A percentile compares a stretch with the other conserved stretches of the same genome.
Conservation (phyloP, 108 stramenopile species). For the Nannochloropsis oceanica region DNA sequence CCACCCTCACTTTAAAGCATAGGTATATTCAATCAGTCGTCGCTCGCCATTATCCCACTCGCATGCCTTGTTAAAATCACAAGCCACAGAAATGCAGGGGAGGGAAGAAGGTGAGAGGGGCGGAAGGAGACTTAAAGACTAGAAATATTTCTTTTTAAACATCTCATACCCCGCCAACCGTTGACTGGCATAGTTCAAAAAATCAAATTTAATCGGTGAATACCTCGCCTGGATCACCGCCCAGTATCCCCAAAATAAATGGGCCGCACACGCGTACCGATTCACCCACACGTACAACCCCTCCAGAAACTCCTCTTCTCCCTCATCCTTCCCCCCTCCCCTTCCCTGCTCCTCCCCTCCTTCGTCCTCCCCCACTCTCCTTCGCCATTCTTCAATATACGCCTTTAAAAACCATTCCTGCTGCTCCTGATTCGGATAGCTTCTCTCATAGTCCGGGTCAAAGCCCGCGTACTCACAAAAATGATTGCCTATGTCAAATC, state of each 20-base stretch:
- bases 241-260: conserved; percentile 38
- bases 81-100: too few relatives aligned
- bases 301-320: neutral
- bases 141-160: neutral
- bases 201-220: conserved; percentile 40
- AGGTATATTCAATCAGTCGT: too few relatives aligned
- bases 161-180: conserved; percentile 14
- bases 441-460: neutral
- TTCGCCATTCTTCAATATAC: neutral
- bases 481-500: conserved; percentile 42
- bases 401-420: neutral
- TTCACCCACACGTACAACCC: neutral
- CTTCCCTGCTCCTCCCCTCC: neutral
- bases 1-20: too few relatives aligned
- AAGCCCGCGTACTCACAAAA: conserved; percentile 39
- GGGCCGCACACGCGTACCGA: conserved; percentile 19
- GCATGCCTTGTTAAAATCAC: too few relatives aligned
- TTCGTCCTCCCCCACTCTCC: neutral
- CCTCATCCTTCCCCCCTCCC: neutral
- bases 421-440: neutral
- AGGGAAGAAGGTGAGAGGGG: too few relatives aligned
- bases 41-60: too few relatives aligned
- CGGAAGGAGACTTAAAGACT: neutral
- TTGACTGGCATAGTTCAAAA: conserved; percentile 23
- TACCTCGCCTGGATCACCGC: conserved; percentile 26